Percentiles rank a stretch among this genome's conserved stretches.
Evolutionary conservation across 768 basidiomycete species (phyloP).

Genomic region (Lactarius hengduanensis): DNA sequence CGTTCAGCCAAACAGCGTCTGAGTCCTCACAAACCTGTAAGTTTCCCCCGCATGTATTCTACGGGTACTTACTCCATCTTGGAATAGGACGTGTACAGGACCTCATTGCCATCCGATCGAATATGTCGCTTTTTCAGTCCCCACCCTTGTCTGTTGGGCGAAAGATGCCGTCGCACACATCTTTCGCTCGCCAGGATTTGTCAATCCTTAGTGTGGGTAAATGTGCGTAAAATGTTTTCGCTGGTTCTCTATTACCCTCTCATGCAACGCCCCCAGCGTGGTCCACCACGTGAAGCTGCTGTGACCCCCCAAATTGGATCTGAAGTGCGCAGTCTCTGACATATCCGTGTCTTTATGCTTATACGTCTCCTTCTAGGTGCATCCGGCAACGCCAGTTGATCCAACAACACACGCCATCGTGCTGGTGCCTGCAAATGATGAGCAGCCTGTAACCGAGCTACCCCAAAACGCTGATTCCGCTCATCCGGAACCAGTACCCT

Average conservation of each 20-base stretch:
- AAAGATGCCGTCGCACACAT: no score
- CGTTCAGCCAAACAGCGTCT: no score
- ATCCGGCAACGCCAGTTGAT: neutral
- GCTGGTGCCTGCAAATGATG: neutral
- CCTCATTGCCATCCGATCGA: no score
- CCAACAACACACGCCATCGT: neutral
- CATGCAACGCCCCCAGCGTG: neutral
- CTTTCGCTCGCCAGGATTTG: neutral
- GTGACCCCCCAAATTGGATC: neutral
- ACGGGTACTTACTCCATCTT: no score
- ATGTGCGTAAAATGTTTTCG: constrained; percentile 2
- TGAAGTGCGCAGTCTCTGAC: neutral
- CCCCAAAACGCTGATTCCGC: neutral
- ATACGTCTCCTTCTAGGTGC: neutral
- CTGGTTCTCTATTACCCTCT: neutral
- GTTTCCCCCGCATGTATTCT: no score
- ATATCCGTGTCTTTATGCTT: neutral
- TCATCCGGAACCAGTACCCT: neutral
- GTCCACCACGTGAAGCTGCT: neutral
- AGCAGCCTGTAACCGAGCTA: neutral
- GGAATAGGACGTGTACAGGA: no score
- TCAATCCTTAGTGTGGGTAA: neutral
- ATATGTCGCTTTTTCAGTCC: no score
- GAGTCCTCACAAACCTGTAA: no score
- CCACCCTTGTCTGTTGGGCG: no score